Evolutionary conservation across 2,329 filamentous ascomycete species (phyloP).

Genomic region (Venturia pyrina): DNA sequence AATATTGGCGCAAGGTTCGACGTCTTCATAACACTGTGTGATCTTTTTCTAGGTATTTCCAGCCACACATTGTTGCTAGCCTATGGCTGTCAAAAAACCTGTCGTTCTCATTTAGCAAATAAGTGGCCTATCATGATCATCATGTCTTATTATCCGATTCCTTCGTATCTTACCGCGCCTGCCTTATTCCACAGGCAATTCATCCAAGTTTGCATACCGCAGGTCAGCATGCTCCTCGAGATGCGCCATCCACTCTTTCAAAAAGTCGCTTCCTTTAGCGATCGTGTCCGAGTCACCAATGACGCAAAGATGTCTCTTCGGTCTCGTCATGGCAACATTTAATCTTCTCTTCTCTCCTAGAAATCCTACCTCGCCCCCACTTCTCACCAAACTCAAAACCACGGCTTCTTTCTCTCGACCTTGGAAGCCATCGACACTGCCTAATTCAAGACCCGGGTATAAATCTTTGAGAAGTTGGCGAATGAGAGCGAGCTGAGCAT

Average conservation of each 20-base stretch:
- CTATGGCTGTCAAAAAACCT: too few relatives aligned
- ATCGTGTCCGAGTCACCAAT: conserved; percentile 94
- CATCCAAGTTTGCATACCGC: conserved; percentile 65
- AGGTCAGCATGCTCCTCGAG: conserved; percentile 85
- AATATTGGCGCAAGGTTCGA: too few relatives aligned
- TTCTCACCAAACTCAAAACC: conserved; percentile 85
- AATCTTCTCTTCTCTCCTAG: conserved; percentile 81
- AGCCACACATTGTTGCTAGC: too few relatives aligned
- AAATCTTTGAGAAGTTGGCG: conserved; percentile 66
- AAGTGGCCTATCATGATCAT: too few relatives aligned
- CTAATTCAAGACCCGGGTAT: conserved; percentile 82
- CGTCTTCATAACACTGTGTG: too few relatives aligned
- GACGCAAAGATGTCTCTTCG: conserved; percentile 79
- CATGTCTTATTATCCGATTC: too few relatives aligned
- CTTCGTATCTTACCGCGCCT: too few relatives aligned
- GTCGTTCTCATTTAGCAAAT: too few relatives aligned
- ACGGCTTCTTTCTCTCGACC: conserved; percentile 95
- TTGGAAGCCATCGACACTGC: conserved; percentile 94
- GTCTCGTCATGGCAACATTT: conserved; percentile 97
- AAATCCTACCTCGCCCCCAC: conserved; percentile 84
- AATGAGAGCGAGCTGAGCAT: conserved; percentile 73
- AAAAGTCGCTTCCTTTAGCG: conserved; percentile 68
- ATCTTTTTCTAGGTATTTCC: too few relatives aligned
- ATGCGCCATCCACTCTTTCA: conserved; percentile 85
- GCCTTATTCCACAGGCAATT: conserved; percentile 16